A percentile compares a stretch with the other conserved stretches of the same genome.
Evolutionary conservation across 805 yeast genomes (phyloP).

Genomic region (Candida ficus): DNA sequence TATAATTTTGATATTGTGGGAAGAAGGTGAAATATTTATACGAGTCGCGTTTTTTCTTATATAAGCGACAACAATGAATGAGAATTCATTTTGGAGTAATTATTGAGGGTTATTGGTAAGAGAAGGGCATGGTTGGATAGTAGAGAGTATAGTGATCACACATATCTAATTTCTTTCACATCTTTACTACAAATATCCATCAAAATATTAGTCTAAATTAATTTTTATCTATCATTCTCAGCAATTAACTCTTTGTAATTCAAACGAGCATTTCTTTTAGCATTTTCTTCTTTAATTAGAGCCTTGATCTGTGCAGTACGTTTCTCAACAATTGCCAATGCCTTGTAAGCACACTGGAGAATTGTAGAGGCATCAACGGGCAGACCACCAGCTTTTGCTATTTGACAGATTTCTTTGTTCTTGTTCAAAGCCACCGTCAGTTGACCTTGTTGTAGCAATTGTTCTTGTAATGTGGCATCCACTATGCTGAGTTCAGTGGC

Average conservation of each 20-base stretch:
- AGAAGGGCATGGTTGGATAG: too few species aligned
- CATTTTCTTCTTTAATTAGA: conserved; percentile 31
- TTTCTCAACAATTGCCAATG: conserved; percentile 55
- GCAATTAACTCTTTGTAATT: conserved; percentile 23
- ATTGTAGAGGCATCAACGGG: conserved; percentile 70
- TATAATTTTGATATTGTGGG: too few species aligned
- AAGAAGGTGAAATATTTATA: too few species aligned
- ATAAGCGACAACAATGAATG: too few species aligned
- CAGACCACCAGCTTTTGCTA: conserved; percentile 85
- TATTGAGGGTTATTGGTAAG: too few species aligned
- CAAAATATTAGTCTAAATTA: too few species aligned
- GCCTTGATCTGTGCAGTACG: conserved; percentile 60
- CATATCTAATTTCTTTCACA: too few species aligned
- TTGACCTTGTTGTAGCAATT: conserved; percentile 66
- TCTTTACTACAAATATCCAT: too few species aligned
- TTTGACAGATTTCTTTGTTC: conserved; percentile 86
- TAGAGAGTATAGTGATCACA: too few species aligned
- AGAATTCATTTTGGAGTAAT: too few species aligned
- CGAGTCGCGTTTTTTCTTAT: too few species aligned
- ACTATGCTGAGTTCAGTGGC: conserved; percentile 56
- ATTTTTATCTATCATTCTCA: conserved; percentile 20
- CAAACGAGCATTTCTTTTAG: conserved; percentile 18
- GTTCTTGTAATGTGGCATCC: conserved; percentile 79
- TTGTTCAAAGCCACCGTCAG: conserved; percentile 84
- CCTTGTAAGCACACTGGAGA: conserved; percentile 63